Percentiles rank a stretch among this genome's conserved stretches.
These are phyloP conservation scores for Borealophlyctis nickersoniae DNA, from an alignment of 192 early-diverging fungal genomes.

Conservation along the genomic window DNA sequence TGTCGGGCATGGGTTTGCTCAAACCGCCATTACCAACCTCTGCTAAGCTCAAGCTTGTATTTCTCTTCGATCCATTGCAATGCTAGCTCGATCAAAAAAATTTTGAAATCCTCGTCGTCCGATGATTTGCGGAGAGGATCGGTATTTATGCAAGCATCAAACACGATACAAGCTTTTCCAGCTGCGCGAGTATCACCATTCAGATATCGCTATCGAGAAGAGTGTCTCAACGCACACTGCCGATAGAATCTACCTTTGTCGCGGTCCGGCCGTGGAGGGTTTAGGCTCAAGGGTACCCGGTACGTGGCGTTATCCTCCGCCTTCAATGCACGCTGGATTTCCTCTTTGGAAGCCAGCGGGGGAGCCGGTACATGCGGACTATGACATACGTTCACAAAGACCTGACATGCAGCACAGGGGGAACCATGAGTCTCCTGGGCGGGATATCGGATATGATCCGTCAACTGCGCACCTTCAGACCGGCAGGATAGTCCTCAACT, in stretches of 20 bases:
- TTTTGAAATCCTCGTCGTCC: slow-evolving; percentile 58
- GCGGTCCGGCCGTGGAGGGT: slow-evolving; percentile 43
- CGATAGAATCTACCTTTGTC: slow-evolving; percentile 53
- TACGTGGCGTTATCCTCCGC: slow-evolving; percentile 59
- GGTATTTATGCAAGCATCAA: slow-evolving; percentile 68
- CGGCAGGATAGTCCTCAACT: slow-evolving; percentile 28
- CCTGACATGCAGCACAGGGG: slow-evolving; percentile 12
- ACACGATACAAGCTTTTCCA: slow-evolving; percentile 49
- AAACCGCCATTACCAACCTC: slow-evolving; percentile 44
- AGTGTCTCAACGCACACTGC: too few relatives aligned
- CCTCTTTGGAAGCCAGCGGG: slow-evolving; percentile 55
- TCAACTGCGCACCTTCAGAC: slow-evolving; percentile 37
- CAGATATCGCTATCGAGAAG: not conserved
- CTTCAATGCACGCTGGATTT: slow-evolving; percentile 61
- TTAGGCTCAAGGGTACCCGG: slow-evolving; percentile 62
- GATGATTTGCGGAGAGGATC: slow-evolving; percentile 49
- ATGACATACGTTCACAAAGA: slow-evolving; percentile 70
- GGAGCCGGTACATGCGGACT: slow-evolving; percentile 51
- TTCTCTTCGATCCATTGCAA: slow-evolving; percentile 70
- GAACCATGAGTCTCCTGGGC: not conserved
- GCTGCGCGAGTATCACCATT: slow-evolving; percentile 21
- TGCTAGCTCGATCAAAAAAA: slow-evolving; percentile 66
- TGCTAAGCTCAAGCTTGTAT: slow-evolving; percentile 47
- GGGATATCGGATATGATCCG: slow-evolving; percentile 18
- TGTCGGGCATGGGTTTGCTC: not conserved